Base-by-base conservation (phyloP, 371 early-diverging fungal species). In the Mortierella sp. region DNA sequence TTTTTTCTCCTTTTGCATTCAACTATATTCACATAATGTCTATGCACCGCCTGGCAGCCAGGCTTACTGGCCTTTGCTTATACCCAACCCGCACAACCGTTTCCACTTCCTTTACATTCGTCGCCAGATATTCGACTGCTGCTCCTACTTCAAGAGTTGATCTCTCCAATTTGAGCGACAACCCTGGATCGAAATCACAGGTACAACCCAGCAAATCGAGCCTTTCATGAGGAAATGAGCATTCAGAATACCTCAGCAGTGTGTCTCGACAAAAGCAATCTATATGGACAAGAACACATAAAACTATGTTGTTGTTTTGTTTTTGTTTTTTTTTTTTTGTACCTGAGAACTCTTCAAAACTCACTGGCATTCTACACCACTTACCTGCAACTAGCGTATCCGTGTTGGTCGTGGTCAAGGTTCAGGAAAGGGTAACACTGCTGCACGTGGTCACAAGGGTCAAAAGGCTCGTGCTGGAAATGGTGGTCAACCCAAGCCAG, bases 401-500 rank as follows among this genome's bases (percentile, higher is more conserved):
- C 91, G 95, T 69, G 85, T 94, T n/a, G 96, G 96, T 65, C 91
- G 96, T 81, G 96, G 96, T 62, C 91, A 91, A 56, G 92, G 93
- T 51, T 94, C 93, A 53, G 96, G 96, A 63, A 91, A 91, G 70
- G 97, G 97, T 55, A 92, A 95, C 70, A 97, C 96, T 22, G 90
- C 94, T 53, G 98, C 97, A 40, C 90, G 96, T 37, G 98, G 98
- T 79, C 93, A 93, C 64, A 97, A 97, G 83, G 98, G 98, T 73
- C 96, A 92, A 83, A 94, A 96, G 64, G 93, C 95, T 17, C 92
- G 97, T 26, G 72, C 92, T 3, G 92, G 94, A 70, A 94, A 93
- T 65, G 61, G 64, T 49, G 86, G 91, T 43, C 89, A 91, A 61
- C 96, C 96, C 34, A 85, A 87, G 23, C 94, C 93, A 4, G 95